phyloP scores from a whole-genome alignment of 1,284 basidiomycete genomes.

The Ustilago sp. region DNA sequence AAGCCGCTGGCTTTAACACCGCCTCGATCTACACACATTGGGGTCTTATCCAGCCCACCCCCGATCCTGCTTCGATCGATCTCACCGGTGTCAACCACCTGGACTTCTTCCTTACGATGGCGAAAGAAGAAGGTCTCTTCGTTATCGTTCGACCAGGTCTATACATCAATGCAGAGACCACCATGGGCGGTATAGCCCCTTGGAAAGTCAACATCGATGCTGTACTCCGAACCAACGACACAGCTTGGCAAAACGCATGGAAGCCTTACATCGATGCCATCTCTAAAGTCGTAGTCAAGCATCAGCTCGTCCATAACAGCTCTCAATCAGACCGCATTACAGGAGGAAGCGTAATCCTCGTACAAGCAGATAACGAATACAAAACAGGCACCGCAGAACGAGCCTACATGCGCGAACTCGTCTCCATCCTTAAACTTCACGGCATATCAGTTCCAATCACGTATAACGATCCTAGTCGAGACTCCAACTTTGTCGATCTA shows the following conservation, averaged over 20 bases:
- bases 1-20: no score
- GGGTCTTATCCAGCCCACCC: conserved; percentile 80
- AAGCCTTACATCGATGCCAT: conserved; percentile 78
- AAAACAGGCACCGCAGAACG: conserved; percentile 55
- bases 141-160: conserved; percentile 76
- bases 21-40: no score
- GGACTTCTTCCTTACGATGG: conserved; percentile 74
- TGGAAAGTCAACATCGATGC: conserved; percentile 80
- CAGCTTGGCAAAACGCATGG: conserved; percentile 79
- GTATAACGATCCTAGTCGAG: conserved; percentile 54
- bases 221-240: conserved; percentile 76
- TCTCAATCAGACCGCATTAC: conserved; percentile 9
- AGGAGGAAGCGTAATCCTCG: conserved; percentile 53
- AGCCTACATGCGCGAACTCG: conserved; percentile 43
- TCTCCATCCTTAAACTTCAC: conserved; percentile 34
- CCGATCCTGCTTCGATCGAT: conserved; percentile 76
- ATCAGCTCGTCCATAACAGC: conserved; percentile 75
- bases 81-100: conserved; percentile 79
- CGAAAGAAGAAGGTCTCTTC: conserved; percentile 76
- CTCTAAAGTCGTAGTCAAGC: conserved; percentile 75
- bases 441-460: conserved; percentile 54
- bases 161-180: conserved; percentile 80
- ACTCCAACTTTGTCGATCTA: conserved; percentile 56
- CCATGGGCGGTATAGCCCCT: conserved; percentile 79
- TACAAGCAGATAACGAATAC: conserved; percentile 69